Evolutionary conservation across 352 stramenopile genomes (phyloP), one percentile per base, ranked within the genome.

Genomic region (Phytophthora fragariae): DNA sequence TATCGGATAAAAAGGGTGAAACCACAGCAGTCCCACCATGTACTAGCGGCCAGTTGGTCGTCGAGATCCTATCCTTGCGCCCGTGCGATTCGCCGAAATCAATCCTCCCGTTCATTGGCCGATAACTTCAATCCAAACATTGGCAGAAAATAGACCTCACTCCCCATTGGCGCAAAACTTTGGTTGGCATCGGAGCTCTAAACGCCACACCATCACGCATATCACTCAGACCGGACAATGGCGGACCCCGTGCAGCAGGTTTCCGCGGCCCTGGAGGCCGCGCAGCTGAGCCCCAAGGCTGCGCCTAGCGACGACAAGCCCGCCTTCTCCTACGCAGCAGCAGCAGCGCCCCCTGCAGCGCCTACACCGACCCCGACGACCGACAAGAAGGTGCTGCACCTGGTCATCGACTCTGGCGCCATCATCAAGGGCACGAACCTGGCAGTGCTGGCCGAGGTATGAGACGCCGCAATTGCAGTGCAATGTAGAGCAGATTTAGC

Each of bases 381-480:
- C 9, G 78, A 74, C 37, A 92, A 92, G 79, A 94, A 95, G 73
- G 81, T 96, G 54, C 63, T 82, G 35, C 84, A 95, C 65, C 69
- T 97, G 15, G 86, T 97, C 27, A 81, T 97, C 49, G 90, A 97
- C 77, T 95, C 90, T 4, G 90, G 90, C 55, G 90, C 88, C 27
- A 93, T 97, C 68, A 97, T 97, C 79, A 97, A 96, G 68, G 82
- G 87, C 76, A 93, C 89, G 0, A 91, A 95, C 68, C 61, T 97
- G 46, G 81, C 73, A 17, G 71, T 84, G 31, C 74, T 97, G 21
- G 89, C 90, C 11, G 87, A 97, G 78, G 84, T 91, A 81, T 37
- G 65, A 15, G 17, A 12, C 5, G 5, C 9, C 21, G 17, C 39
- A 6, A 37, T 68, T 37, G 12, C 58, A 9, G n/a, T 15, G 6